Base-by-base conservation (phyloP, 257 asterid genomes). In the Rehmannia glutinosa region DNA sequence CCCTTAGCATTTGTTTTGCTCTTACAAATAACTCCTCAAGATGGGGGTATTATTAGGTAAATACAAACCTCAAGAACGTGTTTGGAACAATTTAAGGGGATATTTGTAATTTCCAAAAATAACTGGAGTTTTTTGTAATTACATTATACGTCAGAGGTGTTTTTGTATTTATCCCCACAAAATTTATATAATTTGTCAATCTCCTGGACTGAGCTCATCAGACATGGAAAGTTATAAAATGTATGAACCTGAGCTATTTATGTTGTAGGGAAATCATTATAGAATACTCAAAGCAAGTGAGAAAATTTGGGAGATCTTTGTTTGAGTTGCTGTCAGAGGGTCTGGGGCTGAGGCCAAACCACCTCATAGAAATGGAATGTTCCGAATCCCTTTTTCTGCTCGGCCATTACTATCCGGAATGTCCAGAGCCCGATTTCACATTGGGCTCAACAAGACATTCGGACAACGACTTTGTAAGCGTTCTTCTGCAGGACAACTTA, bases 271-370 rank as follows among this genome's bases (percentile, higher is more conserved):
- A 65, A 16, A 77, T 77, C 66, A 10, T 78, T 70, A 15, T 74
- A 1, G 81, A 82, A 39, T 82, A 78, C 73, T 45, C 78, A 1
- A 73, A 75, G 20, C 66, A 69, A 15, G 68, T 80, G 21, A 72
- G 38, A 66, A 52, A 25, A 27, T 23, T 83, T 13, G 90, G 86
- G 15, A 23, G 3, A 1, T 35, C 54, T 55, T 41, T 86, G 59
- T 66, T 79, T 32, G 71, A 73, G 53, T 69, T 80, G 45, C 70
- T 84, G 10, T 77, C 88, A 0, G 78, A 84, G 28, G 79, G 81
- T 2, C 59, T 84, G 1, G 87, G 80, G 1, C 80, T 83, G 0
- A 54, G 80, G 49, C 32, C 33, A 0, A 59, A 74, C 12, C 76
- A 76, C 13, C 77, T 84, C 32, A 15, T 62, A 28, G 78, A 78